Conservation (phyloP, 2,329 filamentous ascomycete genomes). For the Cyanodermella asteris region DNA sequence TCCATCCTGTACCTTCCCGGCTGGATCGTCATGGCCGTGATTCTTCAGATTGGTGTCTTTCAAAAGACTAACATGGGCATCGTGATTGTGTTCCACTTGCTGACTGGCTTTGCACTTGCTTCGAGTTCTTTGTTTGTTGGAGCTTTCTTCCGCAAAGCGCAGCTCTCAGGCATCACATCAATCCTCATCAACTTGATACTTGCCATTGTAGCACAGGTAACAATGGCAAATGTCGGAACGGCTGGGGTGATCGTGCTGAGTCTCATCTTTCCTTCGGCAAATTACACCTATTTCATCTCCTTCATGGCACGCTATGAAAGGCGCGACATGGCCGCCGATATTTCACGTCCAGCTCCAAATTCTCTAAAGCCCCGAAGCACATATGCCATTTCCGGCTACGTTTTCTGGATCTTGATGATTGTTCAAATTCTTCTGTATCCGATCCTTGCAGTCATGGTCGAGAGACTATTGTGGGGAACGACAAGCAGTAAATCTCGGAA, state of each 20-base stretch:
- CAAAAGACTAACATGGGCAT: conserved; percentile 39
- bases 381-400: conserved; percentile 48
- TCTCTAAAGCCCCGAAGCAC: too few relatives aligned
- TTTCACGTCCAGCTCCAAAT: too few relatives aligned
- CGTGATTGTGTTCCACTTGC: conserved; percentile 50
- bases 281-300: conserved; percentile 62
- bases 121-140: conserved; percentile 66
- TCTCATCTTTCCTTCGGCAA: conserved; percentile 66
- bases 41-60: conserved; percentile 43
- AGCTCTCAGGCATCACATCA: conserved; percentile 65
- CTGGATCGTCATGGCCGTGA: conserved; percentile 56
- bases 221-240: conserved; percentile 38
- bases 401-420: conserved; percentile 54
- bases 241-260: conserved; percentile 46
- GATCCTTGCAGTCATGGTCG: conserved; percentile 50
- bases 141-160: conserved; percentile 66
- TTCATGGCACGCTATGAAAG: conserved; percentile 58
- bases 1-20: conserved; percentile 58
- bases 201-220: conserved; percentile 63
- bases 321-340: too few relatives aligned
- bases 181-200: conserved; percentile 53
- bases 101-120: conserved; percentile 54
- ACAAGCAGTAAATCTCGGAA: conserved; percentile 39
- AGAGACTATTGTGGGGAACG: conserved; percentile 55
- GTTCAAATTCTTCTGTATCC: conserved; percentile 63